phyloP scores from a whole-genome alignment of 305 asterid species.

The Rubia tinctorum region DNA sequence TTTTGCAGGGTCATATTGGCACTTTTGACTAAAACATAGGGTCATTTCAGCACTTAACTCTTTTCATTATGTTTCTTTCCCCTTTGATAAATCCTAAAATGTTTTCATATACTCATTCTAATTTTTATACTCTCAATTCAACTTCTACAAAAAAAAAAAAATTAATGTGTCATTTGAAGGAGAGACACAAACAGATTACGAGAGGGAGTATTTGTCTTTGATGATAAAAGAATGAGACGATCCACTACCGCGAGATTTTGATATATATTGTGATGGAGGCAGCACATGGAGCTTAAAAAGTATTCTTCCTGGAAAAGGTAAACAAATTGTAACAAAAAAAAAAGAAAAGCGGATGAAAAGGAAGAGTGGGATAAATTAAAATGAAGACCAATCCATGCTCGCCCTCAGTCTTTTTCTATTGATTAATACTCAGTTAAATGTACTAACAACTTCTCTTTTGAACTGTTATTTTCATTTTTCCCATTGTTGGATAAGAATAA shows the following conservation, averaged over 20 bases:
- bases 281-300: conserved; percentile 57
- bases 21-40: too few species aligned
- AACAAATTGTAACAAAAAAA: conserved; percentile 46
- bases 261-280: conserved; percentile 33
- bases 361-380: conserved; percentile 10
- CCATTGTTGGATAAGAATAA: neutral
- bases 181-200: too few species aligned
- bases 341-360: conserved; percentile 27
- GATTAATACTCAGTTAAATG: neutral
- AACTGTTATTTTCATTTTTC: neutral
- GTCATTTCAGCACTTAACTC: too few species aligned
- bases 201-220: conserved; percentile 21
- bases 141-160: too few species aligned
- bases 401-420: neutral
- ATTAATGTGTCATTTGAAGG: too few species aligned
- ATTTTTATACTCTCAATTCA: too few species aligned
- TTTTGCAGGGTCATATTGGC: too few species aligned
- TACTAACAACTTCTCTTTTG: neutral
- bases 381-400: neutral
- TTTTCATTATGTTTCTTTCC: too few species aligned
- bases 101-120: too few species aligned
- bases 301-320: conserved; percentile 51
- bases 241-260: conserved; percentile 29
- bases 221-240: conserved; percentile 25
- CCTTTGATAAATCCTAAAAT: too few species aligned